Percentiles rank a stretch among this genome's conserved stretches.
phyloP scores from a whole-genome alignment of 306 rosid genomes.

The Geum urbanum region DNA sequence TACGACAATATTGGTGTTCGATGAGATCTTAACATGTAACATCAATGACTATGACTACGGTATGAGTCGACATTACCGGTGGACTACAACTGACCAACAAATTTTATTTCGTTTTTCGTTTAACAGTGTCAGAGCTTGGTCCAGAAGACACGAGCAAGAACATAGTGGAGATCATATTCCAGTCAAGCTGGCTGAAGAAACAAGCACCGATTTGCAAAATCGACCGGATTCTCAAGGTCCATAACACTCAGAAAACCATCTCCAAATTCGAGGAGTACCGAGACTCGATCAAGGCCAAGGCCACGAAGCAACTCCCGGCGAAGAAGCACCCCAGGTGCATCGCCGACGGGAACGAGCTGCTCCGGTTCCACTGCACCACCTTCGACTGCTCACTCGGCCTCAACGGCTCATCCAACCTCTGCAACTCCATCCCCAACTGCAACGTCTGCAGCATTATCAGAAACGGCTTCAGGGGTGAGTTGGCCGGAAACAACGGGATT shows the following conservation, averaged over 20 bases:
- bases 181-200: conserved; percentile 94
- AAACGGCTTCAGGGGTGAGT: conserved; percentile 51
- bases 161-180: conserved; percentile 96
- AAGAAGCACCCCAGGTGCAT: conserved; percentile 88
- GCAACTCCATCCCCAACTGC: conserved; percentile 72
- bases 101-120: not conserved
- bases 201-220: conserved; percentile 84
- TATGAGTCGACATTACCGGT: no score
- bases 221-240: conserved; percentile 84
- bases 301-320: conserved; percentile 52
- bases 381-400: conserved; percentile 75
- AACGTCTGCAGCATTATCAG: conserved; percentile 65
- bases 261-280: conserved; percentile 78
- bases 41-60: no score
- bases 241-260: conserved; percentile 76
- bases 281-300: conserved; percentile 77
- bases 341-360: conserved; percentile 93
- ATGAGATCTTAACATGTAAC: no score
- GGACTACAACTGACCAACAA: no score
- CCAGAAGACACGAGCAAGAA: conserved; percentile 97
- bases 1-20: no score
- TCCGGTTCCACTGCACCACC: conserved; percentile 82
- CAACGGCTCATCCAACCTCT: conserved; percentile 77
- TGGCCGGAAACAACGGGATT: conserved; percentile 40
- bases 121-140: conserved; percentile 78